A percentile compares a stretch with the other conserved stretches of the same genome.
phyloP scores from a whole-genome alignment of 345 rosid genomes.

The Syzygium grande region DNA sequence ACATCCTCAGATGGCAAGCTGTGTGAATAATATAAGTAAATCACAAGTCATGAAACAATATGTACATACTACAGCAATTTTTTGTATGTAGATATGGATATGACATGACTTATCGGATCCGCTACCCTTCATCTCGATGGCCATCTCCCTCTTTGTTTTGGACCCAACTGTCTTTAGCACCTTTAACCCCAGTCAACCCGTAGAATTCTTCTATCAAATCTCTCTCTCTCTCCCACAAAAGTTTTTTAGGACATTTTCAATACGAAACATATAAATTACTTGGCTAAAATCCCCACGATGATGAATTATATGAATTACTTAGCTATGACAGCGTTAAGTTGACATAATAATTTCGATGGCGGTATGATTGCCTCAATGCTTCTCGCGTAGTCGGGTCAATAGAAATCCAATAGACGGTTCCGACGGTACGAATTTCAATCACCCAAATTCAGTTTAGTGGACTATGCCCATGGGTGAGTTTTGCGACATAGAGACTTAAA shows the following conservation, averaged over 20 bases:
- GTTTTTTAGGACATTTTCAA: neutral
- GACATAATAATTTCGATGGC: neutral
- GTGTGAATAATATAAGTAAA: neutral
- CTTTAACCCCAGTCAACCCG: neutral
- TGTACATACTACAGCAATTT: neutral
- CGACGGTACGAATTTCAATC: neutral
- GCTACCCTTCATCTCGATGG: neutral
- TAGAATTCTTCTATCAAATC: neutral
- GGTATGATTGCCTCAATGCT: neutral
- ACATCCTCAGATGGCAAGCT: neutral
- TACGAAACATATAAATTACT: neutral
- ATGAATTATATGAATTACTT: neutral
- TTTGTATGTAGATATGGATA: neutral
- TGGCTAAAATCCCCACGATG: neutral
- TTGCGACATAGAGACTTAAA: neutral
- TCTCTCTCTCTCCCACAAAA: neutral
- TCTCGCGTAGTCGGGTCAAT: neutral
- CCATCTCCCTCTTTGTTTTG: neutral
- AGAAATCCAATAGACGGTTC: neutral
- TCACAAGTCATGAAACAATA: neutral
- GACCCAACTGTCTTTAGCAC: neutral
- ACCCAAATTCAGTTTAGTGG: neutral
- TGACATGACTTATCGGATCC: neutral
- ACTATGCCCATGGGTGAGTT: neutral
- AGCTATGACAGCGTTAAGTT: neutral